Percentiles rank a stretch among this genome's conserved stretches.
phyloP scores from a whole-genome alignment of 2,329 filamentous ascomycete genomes.

The Monosporascus sp. region DNA sequence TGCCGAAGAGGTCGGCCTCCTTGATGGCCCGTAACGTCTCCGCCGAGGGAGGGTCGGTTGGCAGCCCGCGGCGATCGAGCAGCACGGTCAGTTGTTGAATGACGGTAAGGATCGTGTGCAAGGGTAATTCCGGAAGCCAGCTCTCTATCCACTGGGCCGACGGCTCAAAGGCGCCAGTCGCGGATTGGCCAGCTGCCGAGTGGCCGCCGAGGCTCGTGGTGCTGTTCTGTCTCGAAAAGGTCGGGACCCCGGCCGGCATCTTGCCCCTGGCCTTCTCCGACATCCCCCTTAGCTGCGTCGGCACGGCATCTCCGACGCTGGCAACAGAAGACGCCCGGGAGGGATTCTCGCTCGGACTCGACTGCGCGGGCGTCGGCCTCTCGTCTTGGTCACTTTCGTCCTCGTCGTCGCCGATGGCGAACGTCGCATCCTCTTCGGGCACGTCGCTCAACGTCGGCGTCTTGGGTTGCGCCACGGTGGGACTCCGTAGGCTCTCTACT shows the following conservation, averaged over 20 bases:
- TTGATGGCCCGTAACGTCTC: slow-evolving; percentile 51
- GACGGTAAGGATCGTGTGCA: slow-evolving; percentile 78
- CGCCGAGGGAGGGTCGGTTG: slow-evolving; percentile 35
- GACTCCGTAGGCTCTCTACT: slow-evolving; percentile 62
- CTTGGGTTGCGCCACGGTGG: slow-evolving; percentile 47
- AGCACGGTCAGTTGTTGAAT: slow-evolving; percentile 61
- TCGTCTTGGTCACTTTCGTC: slow-evolving; percentile 50
- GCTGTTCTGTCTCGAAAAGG: slow-evolving; percentile 87
- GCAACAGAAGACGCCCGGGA: slow-evolving; percentile 64
- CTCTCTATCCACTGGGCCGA: slow-evolving; percentile 82
- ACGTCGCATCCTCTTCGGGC: slow-evolving; percentile 72
- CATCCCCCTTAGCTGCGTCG: slow-evolving; percentile 81
- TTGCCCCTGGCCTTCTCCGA: slow-evolving; percentile 96
- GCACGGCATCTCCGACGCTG: slow-evolving; percentile 69
- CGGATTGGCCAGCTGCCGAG: slow-evolving; percentile 51
- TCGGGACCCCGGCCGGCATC: slow-evolving; percentile 76
- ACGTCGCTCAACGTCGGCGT: slow-evolving; percentile 59
- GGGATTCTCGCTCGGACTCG: slow-evolving; percentile 58
- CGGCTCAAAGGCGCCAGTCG: slow-evolving; percentile 65
- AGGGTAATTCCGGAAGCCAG: slow-evolving; percentile 86
- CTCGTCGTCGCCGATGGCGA: slow-evolving; percentile 85
- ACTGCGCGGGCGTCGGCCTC: slow-evolving; percentile 53
- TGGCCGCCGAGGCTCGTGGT: slow-evolving; percentile 71
- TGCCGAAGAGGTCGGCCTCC: slow-evolving; percentile 58
- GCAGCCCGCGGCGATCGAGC: slow-evolving; percentile 46